Conservation (phyloP, 495 filamentous ascomycete genomes). For the Xylaria venustula region DNA sequence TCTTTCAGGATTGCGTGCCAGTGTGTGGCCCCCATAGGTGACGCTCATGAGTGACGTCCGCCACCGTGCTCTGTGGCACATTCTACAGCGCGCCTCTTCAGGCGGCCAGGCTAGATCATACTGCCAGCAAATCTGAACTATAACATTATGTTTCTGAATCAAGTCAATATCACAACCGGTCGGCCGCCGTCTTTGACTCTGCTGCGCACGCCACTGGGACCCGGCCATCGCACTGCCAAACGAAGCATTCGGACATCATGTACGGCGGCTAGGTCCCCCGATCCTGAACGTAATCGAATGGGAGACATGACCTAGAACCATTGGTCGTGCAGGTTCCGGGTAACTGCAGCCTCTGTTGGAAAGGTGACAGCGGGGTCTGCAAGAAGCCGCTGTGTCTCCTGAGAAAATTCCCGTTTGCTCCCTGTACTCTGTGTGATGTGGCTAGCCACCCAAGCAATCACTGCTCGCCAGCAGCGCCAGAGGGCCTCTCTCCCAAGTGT, state of each 20-base stretch:
- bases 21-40: constrained; percentile 9
- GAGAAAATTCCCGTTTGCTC: constrained; percentile 26
- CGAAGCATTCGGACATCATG: not conserved
- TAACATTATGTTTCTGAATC: not conserved
- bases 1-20: not conserved
- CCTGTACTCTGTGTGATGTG: constrained; percentile 8
- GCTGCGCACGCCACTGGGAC: not conserved
- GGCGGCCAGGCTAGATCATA: not conserved
- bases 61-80: not conserved
- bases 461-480: too few species aligned
- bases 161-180: not conserved
- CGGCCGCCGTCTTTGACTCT: not conserved
- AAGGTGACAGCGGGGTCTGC: constrained; percentile 33
- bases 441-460: not conserved
- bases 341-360: constrained; percentile 24
- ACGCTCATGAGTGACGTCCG: constrained; percentile 11
- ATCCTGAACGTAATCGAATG: not conserved
- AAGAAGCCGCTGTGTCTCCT: constrained; percentile 20
- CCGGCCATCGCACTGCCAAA: not conserved
- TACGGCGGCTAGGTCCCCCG: constrained; percentile 3
- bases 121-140: not conserved
- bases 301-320: not conserved
- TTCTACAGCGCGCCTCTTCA: not conserved
- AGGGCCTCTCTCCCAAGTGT: too few species aligned
- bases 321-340: constrained; percentile 14